A percentile compares a stretch with the other conserved stretches of the same genome.
Evolutionary conservation across 106 monocot species (phyloP).

Genomic region (Acorus gramineus): DNA sequence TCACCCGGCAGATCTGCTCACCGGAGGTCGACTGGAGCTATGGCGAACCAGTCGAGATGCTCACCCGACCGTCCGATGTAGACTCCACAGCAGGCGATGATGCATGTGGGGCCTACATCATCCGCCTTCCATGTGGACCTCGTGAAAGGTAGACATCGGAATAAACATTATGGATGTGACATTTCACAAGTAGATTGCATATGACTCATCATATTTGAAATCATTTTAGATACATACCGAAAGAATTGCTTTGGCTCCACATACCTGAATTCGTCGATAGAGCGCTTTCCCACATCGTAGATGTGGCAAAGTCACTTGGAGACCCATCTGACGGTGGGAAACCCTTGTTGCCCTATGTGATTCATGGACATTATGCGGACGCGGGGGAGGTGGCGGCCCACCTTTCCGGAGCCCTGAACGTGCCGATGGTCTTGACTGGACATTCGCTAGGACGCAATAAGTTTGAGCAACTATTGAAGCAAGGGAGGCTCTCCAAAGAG

Average conservation of each 20-base stretch:
- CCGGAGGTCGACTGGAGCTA: conserved; percentile 68
- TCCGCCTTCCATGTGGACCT: conserved; percentile 66
- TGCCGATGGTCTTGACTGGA: conserved; percentile 74
- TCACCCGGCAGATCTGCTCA: conserved; percentile 58
- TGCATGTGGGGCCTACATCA: conserved; percentile 57
- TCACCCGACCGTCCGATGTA: conserved; percentile 18
- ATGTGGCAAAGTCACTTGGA: conserved; percentile 45
- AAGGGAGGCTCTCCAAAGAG: conserved; percentile 34
- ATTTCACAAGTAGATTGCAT: too few relatives aligned
- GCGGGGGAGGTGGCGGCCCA: conserved; percentile 52
- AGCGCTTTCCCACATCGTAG: conserved; percentile 50
- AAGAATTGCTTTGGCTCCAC: conserved; percentile 73
- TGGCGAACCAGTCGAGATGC: conserved; percentile 78
- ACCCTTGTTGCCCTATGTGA: conserved; percentile 53
- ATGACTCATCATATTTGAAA: too few relatives aligned
- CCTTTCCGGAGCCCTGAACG: conserved; percentile 37
- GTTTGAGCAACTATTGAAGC: conserved; percentile 69
- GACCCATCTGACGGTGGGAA: conserved; percentile 18
- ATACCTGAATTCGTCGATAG: conserved; percentile 77
- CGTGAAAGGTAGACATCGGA: conserved; percentile 24
- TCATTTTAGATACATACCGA: conserved; percentile 39
- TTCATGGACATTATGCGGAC: conserved; percentile 83
- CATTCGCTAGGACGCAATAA: conserved; percentile 82
- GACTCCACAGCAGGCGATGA: conserved; percentile 9
- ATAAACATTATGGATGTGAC: too few relatives aligned